A percentile compares a stretch with the other conserved stretches of the same genome.
Conservation (phyloP, 805 yeast genomes). For the Monosporozyma solicola region DNA sequence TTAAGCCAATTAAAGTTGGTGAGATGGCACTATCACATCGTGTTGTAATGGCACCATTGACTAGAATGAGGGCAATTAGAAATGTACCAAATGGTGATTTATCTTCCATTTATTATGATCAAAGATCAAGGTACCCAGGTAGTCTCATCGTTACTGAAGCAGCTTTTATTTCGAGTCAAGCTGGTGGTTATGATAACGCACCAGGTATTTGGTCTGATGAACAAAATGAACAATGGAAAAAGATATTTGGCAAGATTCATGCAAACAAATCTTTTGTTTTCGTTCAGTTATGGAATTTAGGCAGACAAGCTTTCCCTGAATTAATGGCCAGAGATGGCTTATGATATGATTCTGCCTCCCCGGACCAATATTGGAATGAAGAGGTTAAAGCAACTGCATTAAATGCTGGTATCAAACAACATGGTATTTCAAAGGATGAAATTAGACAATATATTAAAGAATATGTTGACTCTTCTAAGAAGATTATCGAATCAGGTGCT, state of each 20-base stretch:
- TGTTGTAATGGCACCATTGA: constrained; percentile 35
- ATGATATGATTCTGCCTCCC: constrained; percentile 35
- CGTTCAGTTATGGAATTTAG: constrained; percentile 45
- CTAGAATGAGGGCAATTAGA: constrained; percentile 33
- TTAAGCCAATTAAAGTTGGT: constrained; percentile 33
- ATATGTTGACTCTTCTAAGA: no score
- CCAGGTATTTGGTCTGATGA: constrained; percentile 43
- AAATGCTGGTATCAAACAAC: constrained; percentile 26
- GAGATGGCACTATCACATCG: constrained; percentile 29
- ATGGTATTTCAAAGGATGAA: constrained; percentile 24
- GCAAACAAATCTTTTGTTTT: constrained; percentile 37
- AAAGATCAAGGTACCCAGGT: constrained; percentile 45
- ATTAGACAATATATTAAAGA: constrained; percentile 25
- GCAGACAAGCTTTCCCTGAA: constrained; percentile 34
- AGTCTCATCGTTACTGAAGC: constrained; percentile 52
- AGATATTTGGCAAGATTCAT: constrained; percentile 42
- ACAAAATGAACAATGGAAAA: constrained; percentile 42
- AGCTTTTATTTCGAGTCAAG: constrained; percentile 34
- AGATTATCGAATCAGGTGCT: no score
- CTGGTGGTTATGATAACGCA: constrained; percentile 34
- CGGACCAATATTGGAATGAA: constrained; percentile 27
- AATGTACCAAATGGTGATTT: constrained; percentile 35
- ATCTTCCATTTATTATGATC: constrained; percentile 40
- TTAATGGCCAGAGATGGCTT: constrained; percentile 30
- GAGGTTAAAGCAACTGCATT: constrained; percentile 29